A percentile compares a stretch with the other conserved stretches of the same genome.
Evolutionary conservation across 805 yeast genomes (phyloP).

Genomic region (Candida verbasci): DNA sequence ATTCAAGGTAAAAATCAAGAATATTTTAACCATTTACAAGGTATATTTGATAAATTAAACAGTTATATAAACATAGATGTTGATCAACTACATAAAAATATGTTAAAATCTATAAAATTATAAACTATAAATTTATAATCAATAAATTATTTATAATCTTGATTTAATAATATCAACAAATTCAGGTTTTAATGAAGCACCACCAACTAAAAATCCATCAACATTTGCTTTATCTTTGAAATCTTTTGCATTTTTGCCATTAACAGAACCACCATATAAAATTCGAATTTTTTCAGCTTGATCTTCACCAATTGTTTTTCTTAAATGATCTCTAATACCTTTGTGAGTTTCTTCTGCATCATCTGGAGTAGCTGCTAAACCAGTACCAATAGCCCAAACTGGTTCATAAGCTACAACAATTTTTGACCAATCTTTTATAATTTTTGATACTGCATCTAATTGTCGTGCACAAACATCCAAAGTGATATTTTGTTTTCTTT

Average conservation of each 20-base stretch:
- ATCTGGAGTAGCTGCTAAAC: constrained; percentile 96
- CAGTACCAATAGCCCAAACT: constrained; percentile 99
- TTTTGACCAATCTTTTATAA: constrained; percentile 83
- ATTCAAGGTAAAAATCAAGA: constrained; percentile 8
- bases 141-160: constrained; percentile 70
- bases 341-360: constrained; percentile 97
- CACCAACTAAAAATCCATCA: constrained; percentile 99
- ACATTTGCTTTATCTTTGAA: constrained; percentile 92
- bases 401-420: constrained; percentile 98
- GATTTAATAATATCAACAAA: constrained; percentile 93
- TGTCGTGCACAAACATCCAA: constrained; percentile 84
- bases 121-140: too few species aligned
- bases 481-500: constrained; percentile 86
- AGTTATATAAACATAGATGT: constrained; percentile 2
- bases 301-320: constrained; percentile 68
- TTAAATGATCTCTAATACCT: constrained; percentile 79
- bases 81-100: constrained; percentile 9
- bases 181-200: constrained; percentile 98
- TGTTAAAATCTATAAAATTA: constrained; percentile 10
- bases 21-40: constrained; percentile 19
- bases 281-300: constrained; percentile 81
- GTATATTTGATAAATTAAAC: constrained; percentile 16
- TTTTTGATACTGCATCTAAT: constrained; percentile 79
- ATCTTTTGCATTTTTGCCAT: constrained; percentile 85
- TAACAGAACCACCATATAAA: constrained; percentile 98